Conservation (phyloP, 495 filamentous ascomycete species). For the Hapsidospora chrysogenum region DNA sequence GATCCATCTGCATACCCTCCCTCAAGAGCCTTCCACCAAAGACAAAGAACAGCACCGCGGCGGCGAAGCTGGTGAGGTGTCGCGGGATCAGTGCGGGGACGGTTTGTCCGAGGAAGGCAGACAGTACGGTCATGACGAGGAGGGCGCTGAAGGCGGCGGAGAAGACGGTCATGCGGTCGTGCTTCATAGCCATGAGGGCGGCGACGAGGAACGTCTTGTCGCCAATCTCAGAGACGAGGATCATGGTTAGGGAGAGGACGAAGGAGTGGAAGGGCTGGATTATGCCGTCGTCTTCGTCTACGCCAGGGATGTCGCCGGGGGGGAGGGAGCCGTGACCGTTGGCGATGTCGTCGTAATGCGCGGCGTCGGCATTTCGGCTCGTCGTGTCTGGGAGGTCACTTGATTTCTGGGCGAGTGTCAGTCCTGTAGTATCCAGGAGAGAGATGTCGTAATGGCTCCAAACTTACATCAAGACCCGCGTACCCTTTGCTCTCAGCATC, state of each 20-base stretch:
- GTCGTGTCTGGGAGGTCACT: slow-evolving; percentile 63
- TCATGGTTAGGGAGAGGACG: slow-evolving; percentile 87
- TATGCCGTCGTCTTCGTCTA: slow-evolving; percentile 39
- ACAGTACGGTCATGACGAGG: slow-evolving; percentile 89
- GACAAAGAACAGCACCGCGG: slow-evolving; percentile 68
- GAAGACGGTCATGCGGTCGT: slow-evolving; percentile 85
- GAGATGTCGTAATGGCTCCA: no score
- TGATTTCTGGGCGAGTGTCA: slow-evolving; percentile 47
- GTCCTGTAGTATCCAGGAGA: background rate
- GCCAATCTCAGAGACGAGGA: slow-evolving; percentile 90
- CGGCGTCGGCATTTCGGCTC: slow-evolving; percentile 57
- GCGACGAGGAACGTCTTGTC: slow-evolving; percentile 98
- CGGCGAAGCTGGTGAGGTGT: slow-evolving; percentile 69
- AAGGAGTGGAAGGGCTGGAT: slow-evolving; percentile 84
- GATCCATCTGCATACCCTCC: slow-evolving; percentile 77
- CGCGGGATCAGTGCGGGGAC: slow-evolving; percentile 86
- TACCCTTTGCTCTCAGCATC: slow-evolving; percentile 19
- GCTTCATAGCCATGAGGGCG: slow-evolving; percentile 97
- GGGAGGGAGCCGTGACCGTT: no score
- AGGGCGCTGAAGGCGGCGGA: slow-evolving; percentile 83
- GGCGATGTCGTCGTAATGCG: slow-evolving; percentile 48
- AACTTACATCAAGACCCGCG: slow-evolving; percentile 50
- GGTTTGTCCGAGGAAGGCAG: slow-evolving; percentile 84
- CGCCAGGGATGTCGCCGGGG: slow-evolving; percentile 36
- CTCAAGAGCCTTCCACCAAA: slow-evolving; percentile 76